These are phyloP conservation scores for Thermothelomyces thermophilus DNA, from an alignment of 2,329 filamentous ascomycete species.

Conservation along the genomic window DNA sequence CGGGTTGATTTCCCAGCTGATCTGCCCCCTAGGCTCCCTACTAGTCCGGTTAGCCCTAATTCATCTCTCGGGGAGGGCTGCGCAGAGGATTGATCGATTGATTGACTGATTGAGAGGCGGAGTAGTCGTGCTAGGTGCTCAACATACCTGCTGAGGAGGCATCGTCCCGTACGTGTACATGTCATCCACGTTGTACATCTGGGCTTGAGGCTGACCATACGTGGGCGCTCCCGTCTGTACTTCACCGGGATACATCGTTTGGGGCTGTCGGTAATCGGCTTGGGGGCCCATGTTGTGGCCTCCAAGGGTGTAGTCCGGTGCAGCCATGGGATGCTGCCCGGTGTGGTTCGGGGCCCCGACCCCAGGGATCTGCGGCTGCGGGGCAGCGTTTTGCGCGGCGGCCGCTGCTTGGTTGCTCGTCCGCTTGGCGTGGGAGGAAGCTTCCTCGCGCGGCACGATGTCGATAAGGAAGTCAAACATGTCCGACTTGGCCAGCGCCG, in stretches of 20 bases:
- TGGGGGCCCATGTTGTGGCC: constrained; percentile 60
- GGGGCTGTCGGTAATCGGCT: constrained; percentile 72
- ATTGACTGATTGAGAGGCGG: too few relatives aligned
- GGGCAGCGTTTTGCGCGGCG: constrained; percentile 39
- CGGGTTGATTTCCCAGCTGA: neutral
- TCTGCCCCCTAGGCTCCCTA: constrained; percentile 16
- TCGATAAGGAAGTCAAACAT: constrained; percentile 99
- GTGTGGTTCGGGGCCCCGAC: constrained; percentile 52
- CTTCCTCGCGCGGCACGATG: constrained; percentile 94
- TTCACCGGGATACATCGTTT: constrained; percentile 74
- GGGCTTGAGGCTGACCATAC: constrained; percentile 70
- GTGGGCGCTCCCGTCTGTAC: constrained; percentile 66
- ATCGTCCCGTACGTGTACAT: constrained; percentile 83
- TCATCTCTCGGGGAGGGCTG: neutral
- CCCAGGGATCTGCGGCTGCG: constrained; percentile 46
- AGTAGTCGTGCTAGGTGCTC: neutral
- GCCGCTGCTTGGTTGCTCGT: constrained; percentile 46
- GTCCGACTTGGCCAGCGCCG: constrained; percentile 90
- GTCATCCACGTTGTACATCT: constrained; percentile 76
- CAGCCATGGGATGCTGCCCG: constrained; percentile 50
- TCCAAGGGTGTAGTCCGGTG: constrained; percentile 55
- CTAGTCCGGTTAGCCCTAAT: constrained; percentile 7
- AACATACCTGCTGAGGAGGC: constrained; percentile 71
- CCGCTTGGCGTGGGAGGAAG: constrained; percentile 76
- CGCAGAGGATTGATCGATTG: neutral